Percentiles rank a stretch among this genome's conserved stretches.
These are phyloP conservation scores for Pseudogymnoascus sp. DNA, from an alignment of 2,329 filamentous ascomycete genomes.

Conservation along the genomic window DNA sequence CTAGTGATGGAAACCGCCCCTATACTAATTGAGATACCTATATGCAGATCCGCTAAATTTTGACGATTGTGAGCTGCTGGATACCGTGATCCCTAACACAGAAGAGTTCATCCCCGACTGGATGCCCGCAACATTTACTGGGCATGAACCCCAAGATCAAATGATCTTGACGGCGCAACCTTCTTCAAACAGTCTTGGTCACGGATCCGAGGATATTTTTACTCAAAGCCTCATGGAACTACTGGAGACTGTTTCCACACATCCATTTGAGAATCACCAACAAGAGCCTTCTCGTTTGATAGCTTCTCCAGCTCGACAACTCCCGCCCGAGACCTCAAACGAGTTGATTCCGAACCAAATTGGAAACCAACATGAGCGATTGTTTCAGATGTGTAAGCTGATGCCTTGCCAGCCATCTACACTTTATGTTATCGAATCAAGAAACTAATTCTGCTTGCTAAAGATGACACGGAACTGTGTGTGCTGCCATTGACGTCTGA, in stretches of 20 bases:
- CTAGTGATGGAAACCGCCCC: neutral
- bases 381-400: constrained; percentile 8
- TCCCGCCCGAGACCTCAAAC: neutral
- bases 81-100: neutral
- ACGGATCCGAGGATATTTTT: neutral
- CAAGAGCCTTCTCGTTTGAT: neutral
- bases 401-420: neutral
- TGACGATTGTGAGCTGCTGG: neutral
- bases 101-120: neutral
- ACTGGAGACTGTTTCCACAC: neutral
- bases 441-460: constrained; percentile 2
- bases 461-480: constrained; percentile 32
- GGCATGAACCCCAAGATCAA: neutral
- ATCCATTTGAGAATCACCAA: neutral
- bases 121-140: neutral
- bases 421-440: neutral
- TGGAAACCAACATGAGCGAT: neutral
- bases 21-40: neutral
- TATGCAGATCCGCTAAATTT: neutral
- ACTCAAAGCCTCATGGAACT: neutral
- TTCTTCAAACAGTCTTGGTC: constrained; percentile 8
- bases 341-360: neutral
- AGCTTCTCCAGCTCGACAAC: neutral
- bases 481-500: constrained; percentile 30
- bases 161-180: neutral